Evolutionary conservation across 768 basidiomycete genomes (phyloP), one percentile per base, ranked within the genome.

Genomic region (Antrodiella citrinella): DNA sequence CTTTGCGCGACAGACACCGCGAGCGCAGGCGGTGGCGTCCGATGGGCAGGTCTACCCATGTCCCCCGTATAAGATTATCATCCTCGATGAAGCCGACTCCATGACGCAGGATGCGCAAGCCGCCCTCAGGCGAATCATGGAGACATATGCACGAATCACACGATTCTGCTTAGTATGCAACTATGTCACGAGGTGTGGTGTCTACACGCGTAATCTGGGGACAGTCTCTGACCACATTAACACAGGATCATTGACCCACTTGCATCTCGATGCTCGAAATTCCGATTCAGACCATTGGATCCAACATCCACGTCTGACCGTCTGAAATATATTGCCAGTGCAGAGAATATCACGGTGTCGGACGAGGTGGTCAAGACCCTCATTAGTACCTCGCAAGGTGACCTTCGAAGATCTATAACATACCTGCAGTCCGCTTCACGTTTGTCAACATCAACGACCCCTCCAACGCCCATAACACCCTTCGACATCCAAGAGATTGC

Each of bases 81-180:
- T 99, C 54, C 80, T 99, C 21, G 96, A 99, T 60, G 96, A 99
- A 69, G 96, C 96, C 19, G 96, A 99, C 66, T 95, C 92, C 4
- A 99, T 99, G 96, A 99, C 96, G 4, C 95, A 98, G 69, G 96
- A 99, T 63, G 96, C 96, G 3, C 96, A 99, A 65, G 93, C 87
- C 26, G 96, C 96, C 0, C 72, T 99, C 38, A 77, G 96, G 39
- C 81, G 96, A n/a, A 98, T 98, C 64, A 99, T 99, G 96, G 96
- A 99, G 68, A 94, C 84, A n/a, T 93, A 98, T 61, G 91, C 91
- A 15, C 79, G 87, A 50, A 98, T 98, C 63, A 99, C 96, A 25
- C 78, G 96, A 3, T 99, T 99, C 70, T 99, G 96, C 67, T 73
- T 99, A 19, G 91, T 98, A 15, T 99, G 96, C 72, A 99, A 99